These are phyloP conservation scores for Globisporangium parvum DNA, from an alignment of 352 stramenopile species.

Conservation along the genomic window DNA sequence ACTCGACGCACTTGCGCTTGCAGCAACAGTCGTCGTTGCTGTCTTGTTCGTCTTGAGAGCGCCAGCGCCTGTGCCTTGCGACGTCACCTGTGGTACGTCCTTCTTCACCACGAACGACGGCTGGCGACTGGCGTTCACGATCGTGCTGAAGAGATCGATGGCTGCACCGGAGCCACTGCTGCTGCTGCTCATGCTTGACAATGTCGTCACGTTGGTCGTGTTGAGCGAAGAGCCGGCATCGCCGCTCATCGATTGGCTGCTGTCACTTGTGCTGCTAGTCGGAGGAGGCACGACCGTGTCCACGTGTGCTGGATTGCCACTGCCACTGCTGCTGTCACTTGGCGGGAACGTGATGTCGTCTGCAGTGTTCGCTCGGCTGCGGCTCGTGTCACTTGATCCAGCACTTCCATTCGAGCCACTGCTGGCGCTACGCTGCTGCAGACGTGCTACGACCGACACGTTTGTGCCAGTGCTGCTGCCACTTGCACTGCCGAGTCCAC, in stretches of 20 bases:
- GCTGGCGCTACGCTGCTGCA: neutral
- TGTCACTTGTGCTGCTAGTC: no score
- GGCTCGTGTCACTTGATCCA: no score
- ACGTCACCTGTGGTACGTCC: neutral
- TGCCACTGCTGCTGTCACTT: no score
- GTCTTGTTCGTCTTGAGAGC: neutral
- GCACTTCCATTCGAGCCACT: neutral
- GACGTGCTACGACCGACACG: neutral
- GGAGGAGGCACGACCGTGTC: no score
- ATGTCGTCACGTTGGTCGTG: neutral
- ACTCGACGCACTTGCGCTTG: neutral
- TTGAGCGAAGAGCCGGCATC: no score
- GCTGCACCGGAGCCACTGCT: neutral
- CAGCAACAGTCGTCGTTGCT: neutral
- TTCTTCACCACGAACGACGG: neutral
- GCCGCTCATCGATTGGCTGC: no score
- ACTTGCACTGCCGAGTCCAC: neutral
- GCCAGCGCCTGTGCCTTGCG: neutral
- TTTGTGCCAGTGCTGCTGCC: neutral
- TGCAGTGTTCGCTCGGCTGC: no score
- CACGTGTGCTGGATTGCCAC: no score
- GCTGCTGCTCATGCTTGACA: neutral
- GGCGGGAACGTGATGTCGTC: no score
- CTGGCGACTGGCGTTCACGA: conserved; percentile 5
- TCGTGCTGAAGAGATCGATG: neutral